These are phyloP conservation scores for Coleophoma cylindrospora DNA, from an alignment of 2,329 filamentous ascomycete species.

Conservation along the genomic window DNA sequence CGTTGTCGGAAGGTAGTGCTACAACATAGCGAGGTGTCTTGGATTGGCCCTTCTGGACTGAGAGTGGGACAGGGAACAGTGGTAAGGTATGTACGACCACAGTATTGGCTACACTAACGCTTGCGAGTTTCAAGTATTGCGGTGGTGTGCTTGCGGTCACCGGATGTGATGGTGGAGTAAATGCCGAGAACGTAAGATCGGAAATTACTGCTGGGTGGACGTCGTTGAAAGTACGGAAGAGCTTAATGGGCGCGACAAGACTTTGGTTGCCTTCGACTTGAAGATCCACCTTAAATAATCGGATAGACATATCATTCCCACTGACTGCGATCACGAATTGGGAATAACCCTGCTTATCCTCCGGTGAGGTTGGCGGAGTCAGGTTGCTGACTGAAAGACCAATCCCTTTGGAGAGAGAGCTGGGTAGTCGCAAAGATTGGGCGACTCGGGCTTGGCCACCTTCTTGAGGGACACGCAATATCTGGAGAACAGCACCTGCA, in stretches of 20 bases:
- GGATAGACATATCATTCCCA: slow-evolving; percentile 73
- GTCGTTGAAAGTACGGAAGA: slow-evolving; percentile 46
- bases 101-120: slow-evolving; percentile 26
- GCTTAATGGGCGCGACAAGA: slow-evolving; percentile 46
- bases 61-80: slow-evolving; percentile 24
- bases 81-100: slow-evolving; percentile 29
- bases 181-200: slow-evolving; percentile 49
- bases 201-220: slow-evolving; percentile 56
- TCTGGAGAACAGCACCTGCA: slow-evolving; percentile 51
- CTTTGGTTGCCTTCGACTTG: slow-evolving; percentile 39
- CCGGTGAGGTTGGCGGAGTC: slow-evolving; percentile 44
- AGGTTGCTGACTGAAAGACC: slow-evolving; percentile 74
- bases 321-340: slow-evolving; percentile 80
- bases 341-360: slow-evolving; percentile 51
- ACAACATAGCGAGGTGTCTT: slow-evolving; percentile 25
- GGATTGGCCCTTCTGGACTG: slow-evolving; percentile 21
- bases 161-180: slow-evolving; percentile 18
- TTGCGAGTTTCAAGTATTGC: slow-evolving; percentile 26
- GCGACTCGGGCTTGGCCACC: slow-evolving; percentile 41
- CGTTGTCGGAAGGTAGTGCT: slow-evolving; percentile 20
- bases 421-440: slow-evolving; percentile 54
- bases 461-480: slow-evolving; percentile 36
- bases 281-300: slow-evolving; percentile 74
- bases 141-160: slow-evolving; percentile 22
- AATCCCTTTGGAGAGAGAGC: slow-evolving; percentile 66